Percentiles rank a stretch among this genome's conserved stretches.
Evolutionary conservation across 108 stramenopile species (phyloP).

Genomic region (Cylindrotheca fusiformis): DNA sequence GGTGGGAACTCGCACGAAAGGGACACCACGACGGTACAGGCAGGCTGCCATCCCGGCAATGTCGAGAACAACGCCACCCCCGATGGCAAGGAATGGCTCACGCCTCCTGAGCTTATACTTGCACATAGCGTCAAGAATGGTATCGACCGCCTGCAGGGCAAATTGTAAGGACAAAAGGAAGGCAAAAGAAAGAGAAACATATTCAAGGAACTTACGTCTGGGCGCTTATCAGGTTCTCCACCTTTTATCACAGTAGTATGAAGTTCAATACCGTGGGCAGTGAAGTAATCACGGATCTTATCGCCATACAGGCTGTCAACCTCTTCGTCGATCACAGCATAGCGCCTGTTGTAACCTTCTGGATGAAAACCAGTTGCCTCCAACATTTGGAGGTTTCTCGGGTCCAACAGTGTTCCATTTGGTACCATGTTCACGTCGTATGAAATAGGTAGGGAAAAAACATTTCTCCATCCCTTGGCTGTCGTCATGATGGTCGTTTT

Average conservation of each 20-base stretch:
- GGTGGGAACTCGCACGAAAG: slow-evolving; percentile 89
- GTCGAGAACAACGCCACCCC: slow-evolving; percentile 92
- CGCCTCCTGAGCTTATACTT: slow-evolving; percentile 85
- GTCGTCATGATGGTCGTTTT: slow-evolving; percentile 76
- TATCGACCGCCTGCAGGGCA: slow-evolving; percentile 60
- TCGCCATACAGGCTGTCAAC: slow-evolving; percentile 70
- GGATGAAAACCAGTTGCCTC: slow-evolving; percentile 76
- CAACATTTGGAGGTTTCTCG: slow-evolving; percentile 65
- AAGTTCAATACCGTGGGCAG: slow-evolving; percentile 60
- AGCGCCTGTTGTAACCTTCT: slow-evolving; percentile 81
- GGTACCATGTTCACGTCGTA: slow-evolving; percentile 88
- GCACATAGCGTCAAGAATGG: slow-evolving; percentile 77
- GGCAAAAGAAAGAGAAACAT: slow-evolving; percentile 5
- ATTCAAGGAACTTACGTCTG: slow-evolving; percentile 42
- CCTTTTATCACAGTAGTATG: slow-evolving; percentile 59
- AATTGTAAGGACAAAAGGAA: not conserved
- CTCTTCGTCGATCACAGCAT: slow-evolving; percentile 80
- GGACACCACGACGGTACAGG: slow-evolving; percentile 91
- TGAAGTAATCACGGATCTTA: slow-evolving; percentile 68
- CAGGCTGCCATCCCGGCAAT: slow-evolving; percentile 95
- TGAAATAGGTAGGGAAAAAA: slow-evolving; percentile 85
- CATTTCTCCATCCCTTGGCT: slow-evolving; percentile 80
- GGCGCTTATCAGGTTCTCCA: slow-evolving; percentile 82
- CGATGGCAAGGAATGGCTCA: slow-evolving; percentile 94
- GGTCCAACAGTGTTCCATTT: slow-evolving; percentile 73